phyloP scores from a whole-genome alignment of 345 rosid genomes.

The Triadica sebifera region DNA sequence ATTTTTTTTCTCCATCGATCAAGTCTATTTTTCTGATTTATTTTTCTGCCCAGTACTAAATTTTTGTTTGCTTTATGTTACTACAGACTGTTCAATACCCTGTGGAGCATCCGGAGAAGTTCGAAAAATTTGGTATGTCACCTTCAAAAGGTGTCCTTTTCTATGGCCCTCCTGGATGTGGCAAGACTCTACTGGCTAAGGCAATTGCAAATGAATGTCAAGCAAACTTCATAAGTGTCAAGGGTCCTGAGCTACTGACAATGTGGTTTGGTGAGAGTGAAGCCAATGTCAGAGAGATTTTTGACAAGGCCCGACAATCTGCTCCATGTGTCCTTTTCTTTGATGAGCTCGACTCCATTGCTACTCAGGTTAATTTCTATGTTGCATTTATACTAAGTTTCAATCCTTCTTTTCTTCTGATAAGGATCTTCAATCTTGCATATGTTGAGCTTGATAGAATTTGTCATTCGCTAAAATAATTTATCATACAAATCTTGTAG shows the following conservation, averaged over 20 bases:
- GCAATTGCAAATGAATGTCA: constrained; percentile 73
- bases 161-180: constrained; percentile 76
- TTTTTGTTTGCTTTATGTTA: constrained; percentile 1
- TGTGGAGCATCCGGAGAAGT: constrained; percentile 81
- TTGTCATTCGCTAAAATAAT: background rate
- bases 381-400: background rate
- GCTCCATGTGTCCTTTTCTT: constrained; percentile 80
- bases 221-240: constrained; percentile 69
- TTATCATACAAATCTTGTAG: background rate
- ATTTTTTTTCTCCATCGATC: background rate
- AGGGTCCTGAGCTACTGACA: constrained; percentile 70
- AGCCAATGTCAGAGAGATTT: constrained; percentile 69
- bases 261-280: constrained; percentile 89
- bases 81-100: constrained; percentile 70
- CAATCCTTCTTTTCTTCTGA: background rate
- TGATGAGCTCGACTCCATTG: constrained; percentile 74
- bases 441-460: background rate
- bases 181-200: constrained; percentile 64
- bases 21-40: background rate
- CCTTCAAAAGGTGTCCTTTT: constrained; percentile 76
- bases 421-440: background rate
- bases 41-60: background rate
- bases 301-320: constrained; percentile 68
- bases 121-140: constrained; percentile 75
- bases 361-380: constrained; percentile 54